These are phyloP conservation scores for Penicillium roqueforti DNA, from an alignment of 495 filamentous ascomycete genomes.

Conservation along the genomic window DNA sequence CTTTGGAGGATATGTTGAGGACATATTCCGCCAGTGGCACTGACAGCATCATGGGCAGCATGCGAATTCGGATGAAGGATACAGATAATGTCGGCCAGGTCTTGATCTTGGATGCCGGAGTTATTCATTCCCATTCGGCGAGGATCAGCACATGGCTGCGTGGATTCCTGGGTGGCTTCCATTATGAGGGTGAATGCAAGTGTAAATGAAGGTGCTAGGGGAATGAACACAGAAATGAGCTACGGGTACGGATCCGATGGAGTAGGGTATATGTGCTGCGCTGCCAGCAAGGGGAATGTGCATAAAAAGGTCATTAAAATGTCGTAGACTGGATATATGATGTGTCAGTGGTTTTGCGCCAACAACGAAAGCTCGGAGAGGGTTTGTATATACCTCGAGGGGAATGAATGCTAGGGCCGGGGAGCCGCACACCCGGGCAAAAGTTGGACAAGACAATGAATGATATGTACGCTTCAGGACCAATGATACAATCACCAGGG, in stretches of 20 bases:
- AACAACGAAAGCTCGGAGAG: neutral
- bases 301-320: slow-evolving; percentile 23
- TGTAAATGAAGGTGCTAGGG: slow-evolving; percentile 12
- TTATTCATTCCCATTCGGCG: slow-evolving; percentile 69
- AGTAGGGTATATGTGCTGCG: slow-evolving; percentile 23
- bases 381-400: neutral
- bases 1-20: slow-evolving; percentile 59
- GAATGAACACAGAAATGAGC: slow-evolving; percentile 11
- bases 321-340: slow-evolving; percentile 6
- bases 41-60: slow-evolving; percentile 64
- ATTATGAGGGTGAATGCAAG: slow-evolving; percentile 23
- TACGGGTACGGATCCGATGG: slow-evolving; percentile 18
- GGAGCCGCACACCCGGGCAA: slow-evolving; percentile 10
- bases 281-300: slow-evolving; percentile 14
- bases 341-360: slow-evolving; percentile 1
- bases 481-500: slow-evolving; percentile 6
- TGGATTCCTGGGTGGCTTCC: slow-evolving; percentile 63
- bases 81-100: slow-evolving; percentile 83
- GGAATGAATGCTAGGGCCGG: neutral
- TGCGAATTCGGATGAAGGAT: slow-evolving; percentile 77
- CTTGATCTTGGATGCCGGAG: slow-evolving; percentile 73
- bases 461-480: neutral
- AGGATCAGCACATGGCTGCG: slow-evolving; percentile 77
- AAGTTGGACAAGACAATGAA: neutral
- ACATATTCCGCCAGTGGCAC: slow-evolving; percentile 32